Evolutionary conservation across 495 filamentous ascomycete species (phyloP), one percentile per base, ranked within the genome.

Genomic region (Podospora bellae-mahoneyi): DNA sequence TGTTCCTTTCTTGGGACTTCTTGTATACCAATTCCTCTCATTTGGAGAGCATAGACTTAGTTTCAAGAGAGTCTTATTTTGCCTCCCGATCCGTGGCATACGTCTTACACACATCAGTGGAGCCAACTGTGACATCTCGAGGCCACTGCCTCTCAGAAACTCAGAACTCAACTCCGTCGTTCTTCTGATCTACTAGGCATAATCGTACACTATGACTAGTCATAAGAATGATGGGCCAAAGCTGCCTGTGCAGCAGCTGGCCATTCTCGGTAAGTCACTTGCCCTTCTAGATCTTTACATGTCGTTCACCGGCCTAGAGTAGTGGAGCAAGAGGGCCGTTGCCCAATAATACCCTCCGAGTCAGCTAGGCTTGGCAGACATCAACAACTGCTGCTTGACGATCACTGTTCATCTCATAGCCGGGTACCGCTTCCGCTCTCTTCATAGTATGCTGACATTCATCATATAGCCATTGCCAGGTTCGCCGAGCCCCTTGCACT

Each of bases 401-500:
- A 48, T 48, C 39, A 48, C 7, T 48, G 39, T 48, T 48, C 39
- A 48, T 48, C 39, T 48, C 15, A 48, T 48, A 32, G 39, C 39
- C 69, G 63, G 69, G 69, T 71, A 69, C 67, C 26, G 48, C 7
- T 28, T 48, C 68, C 58, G 20, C 23, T 2, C 32, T 65, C 60
- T 77, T 79, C 69, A 80, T 69, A 32, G 30, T 64, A 39, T 30
- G 44, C 69, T 68, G 65, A 72, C 64, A 5, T 58, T 48, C n/a
- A 58, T 16, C 20, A 19, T 30, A 4, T 65, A 92, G 90, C 88
- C 72, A 81, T 89, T 76, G 89, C 86, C 69, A 87, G 94, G 71
- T 94, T 98, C 73, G 92, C 93, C 62, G 94, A 98, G 75, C 94
- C 83, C 61, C 81, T 96, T 54, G 89, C 92, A 27, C 80, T 93